Base-by-base conservation (phyloP, 2,329 filamentous ascomycete species). In the Arthrobotrys sphaeroides region DNA sequence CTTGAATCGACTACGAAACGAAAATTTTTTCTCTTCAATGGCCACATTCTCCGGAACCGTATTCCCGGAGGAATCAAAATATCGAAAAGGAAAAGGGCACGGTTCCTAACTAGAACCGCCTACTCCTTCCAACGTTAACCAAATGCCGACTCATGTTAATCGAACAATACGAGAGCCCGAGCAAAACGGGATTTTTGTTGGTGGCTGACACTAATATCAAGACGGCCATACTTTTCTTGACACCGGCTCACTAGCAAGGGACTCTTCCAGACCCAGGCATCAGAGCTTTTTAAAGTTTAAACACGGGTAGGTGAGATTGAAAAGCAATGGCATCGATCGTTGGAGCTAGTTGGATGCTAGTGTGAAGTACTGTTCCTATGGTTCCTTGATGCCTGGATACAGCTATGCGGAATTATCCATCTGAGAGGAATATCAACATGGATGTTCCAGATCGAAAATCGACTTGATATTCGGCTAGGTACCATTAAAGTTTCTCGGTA, bases 41-140 rank as follows among this genome's bases (percentile, higher is more conserved):
- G 28, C 6, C 18, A 60, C 36, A 60, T 42, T 70, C 66, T 36
- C 60, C 66, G 55, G 66, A 55, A 61, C 47, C 10, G 4, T 26
- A 36, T 60, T 38, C 53, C 55, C 42, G 51, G 28, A 10, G 47
- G 10, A n/a, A 43, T 33, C 5, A 10, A 55, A 38, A 55, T 38
- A 1, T 55, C 28, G 13, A 38, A 38, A 24, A 10, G 10, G 5
- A 5, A 33, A 10, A 33, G 28, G 28, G 5, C 28, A 33, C 28
- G 31, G 31, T 38, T 55, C 51, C 51, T 38, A n/a, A n/a, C n/a
- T n/a, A 12, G 28, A 24, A 55, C 16, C 10, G 16, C n/a, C 6
- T 33, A 4, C 47, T 20, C 47, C 5, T 33, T 33, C 16, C 47
- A 12, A 33, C n/a, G 28, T 5, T 33, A 24, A n/a, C 36, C 16